Percentiles rank a stretch among this genome's conserved stretches.
These are phyloP conservation scores for Blepharisma stoltei DNA, from an alignment of 73 alveolate species.

Conservation along the genomic window DNA sequence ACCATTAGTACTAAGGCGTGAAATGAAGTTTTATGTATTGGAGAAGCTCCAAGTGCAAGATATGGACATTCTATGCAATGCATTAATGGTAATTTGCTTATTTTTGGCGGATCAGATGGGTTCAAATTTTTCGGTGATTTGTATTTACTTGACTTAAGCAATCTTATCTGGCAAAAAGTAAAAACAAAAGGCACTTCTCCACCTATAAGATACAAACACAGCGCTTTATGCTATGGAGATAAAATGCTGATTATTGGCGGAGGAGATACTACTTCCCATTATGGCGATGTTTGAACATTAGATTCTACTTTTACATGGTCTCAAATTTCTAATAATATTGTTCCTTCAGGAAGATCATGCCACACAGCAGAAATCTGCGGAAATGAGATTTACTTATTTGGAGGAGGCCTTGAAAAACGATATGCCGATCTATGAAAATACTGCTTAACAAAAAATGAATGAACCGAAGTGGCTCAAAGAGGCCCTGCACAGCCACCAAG, in stretches of 20 bases:
- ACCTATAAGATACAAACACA: neutral
- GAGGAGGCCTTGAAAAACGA: neutral
- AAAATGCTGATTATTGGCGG: conserved; percentile 14
- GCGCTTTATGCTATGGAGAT: neutral
- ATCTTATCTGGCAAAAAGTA: neutral
- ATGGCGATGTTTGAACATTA: no score
- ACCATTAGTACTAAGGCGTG: neutral
- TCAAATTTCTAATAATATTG: no score
- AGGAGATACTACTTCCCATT: no score
- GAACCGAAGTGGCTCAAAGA: neutral
- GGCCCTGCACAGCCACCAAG: conserved; percentile 4
- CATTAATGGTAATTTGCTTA: neutral
- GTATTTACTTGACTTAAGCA: neutral
- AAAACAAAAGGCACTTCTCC: neutral
- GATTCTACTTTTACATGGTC: no score
- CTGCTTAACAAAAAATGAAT: neutral
- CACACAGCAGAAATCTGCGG: conserved; percentile 16
- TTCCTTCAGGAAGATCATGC: neutral
- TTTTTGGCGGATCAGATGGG: conserved; percentile 26
- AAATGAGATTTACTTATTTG: neutral
- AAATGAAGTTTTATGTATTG: neutral
- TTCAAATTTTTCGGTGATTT: neutral
- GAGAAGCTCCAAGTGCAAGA: conserved; percentile 25
- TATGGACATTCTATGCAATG: conserved; percentile 18
- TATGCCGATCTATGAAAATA: neutral